Percentiles rank a stretch among this genome's conserved stretches.
Evolutionary conservation across 257 asterid genomes (phyloP).

Genomic region (Solanum acaule): DNA sequence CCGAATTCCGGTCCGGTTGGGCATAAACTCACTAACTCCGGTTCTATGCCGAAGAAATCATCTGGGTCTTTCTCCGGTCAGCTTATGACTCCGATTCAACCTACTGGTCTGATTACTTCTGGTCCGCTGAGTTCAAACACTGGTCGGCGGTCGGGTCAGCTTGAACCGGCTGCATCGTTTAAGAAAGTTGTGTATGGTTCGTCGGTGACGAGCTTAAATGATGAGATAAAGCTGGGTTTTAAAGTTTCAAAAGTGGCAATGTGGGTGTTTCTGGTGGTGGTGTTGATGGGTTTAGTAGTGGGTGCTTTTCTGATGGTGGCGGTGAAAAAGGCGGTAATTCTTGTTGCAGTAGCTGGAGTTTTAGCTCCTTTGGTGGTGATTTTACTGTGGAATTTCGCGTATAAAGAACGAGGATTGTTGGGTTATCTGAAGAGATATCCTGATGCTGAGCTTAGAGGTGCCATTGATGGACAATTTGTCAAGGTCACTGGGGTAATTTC

Average conservation of each 20-base stretch:
- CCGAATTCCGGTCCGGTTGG: slow-evolving; percentile 69
- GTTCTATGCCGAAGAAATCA: slow-evolving; percentile 57
- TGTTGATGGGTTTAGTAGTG: slow-evolving; percentile 77
- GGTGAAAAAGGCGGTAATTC: slow-evolving; percentile 59
- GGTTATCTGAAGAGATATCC: slow-evolving; percentile 49
- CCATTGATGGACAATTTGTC: slow-evolving; percentile 84
- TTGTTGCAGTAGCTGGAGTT: slow-evolving; percentile 52
- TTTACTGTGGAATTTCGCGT: slow-evolving; percentile 54
- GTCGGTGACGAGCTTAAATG: slow-evolving; percentile 52
- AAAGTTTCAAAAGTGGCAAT: slow-evolving; percentile 77
- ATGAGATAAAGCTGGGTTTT: slow-evolving; percentile 49
- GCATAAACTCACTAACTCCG: slow-evolving; percentile 36
- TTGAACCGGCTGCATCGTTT: slow-evolving; percentile 37
- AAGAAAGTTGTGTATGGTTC: slow-evolving; percentile 45
- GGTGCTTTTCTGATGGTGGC: slow-evolving; percentile 79
- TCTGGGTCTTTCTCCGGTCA: slow-evolving; percentile 88
- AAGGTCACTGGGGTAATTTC: slow-evolving; percentile 97
- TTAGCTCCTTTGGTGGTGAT: slow-evolving; percentile 32
- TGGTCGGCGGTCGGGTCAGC: slow-evolving; percentile 57
- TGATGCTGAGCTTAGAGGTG: slow-evolving; percentile 85
- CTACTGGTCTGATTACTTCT: slow-evolving; percentile 63
- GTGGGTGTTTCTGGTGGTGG: slow-evolving; percentile 70
- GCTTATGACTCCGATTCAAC: slow-evolving; percentile 69
- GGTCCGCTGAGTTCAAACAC: slow-evolving; percentile 43
- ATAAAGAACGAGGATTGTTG: slow-evolving; percentile 32